These are phyloP conservation scores for Aspergillus glaucus DNA, from an alignment of 2,329 filamentous ascomycete species.

Conservation along the genomic window DNA sequence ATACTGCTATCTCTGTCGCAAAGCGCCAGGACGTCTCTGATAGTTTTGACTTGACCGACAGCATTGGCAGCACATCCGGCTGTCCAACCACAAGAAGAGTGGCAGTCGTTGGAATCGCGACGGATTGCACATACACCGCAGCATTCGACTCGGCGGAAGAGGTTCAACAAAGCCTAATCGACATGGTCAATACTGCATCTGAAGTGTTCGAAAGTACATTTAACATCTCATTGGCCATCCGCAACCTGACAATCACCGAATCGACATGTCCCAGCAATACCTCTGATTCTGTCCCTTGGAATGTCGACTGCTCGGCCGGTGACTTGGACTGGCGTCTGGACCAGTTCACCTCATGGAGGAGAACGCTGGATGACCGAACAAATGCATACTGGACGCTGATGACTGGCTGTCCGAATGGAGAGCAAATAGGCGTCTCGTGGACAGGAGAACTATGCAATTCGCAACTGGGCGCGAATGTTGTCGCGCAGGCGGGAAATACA, in stretches of 20 bases:
- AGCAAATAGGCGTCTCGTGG: slow-evolving; percentile 89
- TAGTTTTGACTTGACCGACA: slow-evolving; percentile 66
- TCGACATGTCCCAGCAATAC: slow-evolving; percentile 66
- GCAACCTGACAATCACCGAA: slow-evolving; percentile 74
- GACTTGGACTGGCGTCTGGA: slow-evolving; percentile 73
- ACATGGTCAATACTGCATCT: slow-evolving; percentile 78
- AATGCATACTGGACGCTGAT: slow-evolving; percentile 94
- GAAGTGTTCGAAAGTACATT: slow-evolving; percentile 83
- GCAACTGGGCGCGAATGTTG: slow-evolving; percentile 44
- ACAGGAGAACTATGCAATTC: slow-evolving; percentile 74
- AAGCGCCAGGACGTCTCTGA: slow-evolving; percentile 63
- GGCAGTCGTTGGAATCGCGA: slow-evolving; percentile 83
- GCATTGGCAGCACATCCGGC: slow-evolving; percentile 74
- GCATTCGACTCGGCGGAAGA: slow-evolving; percentile 61
- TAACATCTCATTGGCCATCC: slow-evolving; percentile 87
- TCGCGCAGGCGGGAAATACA: slow-evolving; percentile 39
- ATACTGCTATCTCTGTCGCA: slow-evolving; percentile 44
- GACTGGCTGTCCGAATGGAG: slow-evolving; percentile 71
- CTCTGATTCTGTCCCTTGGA: slow-evolving; percentile 69
- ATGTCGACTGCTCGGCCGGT: slow-evolving; percentile 57
- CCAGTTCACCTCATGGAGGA: slow-evolving; percentile 83
- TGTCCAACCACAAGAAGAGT: slow-evolving; percentile 88
- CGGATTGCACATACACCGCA: slow-evolving; percentile 81
- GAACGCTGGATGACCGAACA: slow-evolving; percentile 59
- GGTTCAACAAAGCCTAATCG: slow-evolving; percentile 70